Evolutionary conservation across 2,329 filamentous ascomycete species (phyloP), one percentile per base, ranked within the genome.

Genomic region (Emmonsia crescens): DNA sequence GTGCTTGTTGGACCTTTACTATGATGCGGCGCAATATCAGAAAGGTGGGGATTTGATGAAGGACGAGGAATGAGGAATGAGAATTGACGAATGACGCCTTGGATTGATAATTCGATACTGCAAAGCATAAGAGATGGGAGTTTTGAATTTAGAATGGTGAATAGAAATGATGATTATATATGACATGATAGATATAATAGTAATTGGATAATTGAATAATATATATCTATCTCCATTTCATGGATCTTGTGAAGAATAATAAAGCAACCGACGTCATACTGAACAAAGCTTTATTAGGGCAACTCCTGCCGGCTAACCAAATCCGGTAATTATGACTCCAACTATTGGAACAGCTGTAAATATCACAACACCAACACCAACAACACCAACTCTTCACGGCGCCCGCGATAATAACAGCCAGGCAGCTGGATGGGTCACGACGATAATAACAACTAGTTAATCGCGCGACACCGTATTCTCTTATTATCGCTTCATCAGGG

Each of bases 1-100:
- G 27, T 97, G 94, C 74, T 80, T 99, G 71, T 89, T 99, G 70
- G 94, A 99, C 77, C 76, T 99, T 66, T 99, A 96, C 78, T 92
- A 96, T 80, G 94, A 99, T 74, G 93, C 91, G 21, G 81, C 82
- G 31, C 82, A 74, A 62, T 70, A 74, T 59, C 60, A 63, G 59
- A 36, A 21, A 33, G 55, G 46, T 8, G 19, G 3, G 33, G 54
- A 19, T 24, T 27, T 49, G 49, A 33, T 19, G 29, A n/a, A 33
- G 14, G 5, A 52, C 19, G 49, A 52, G 12, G 5, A 29, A 52
- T 33, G 49, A 19, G 49, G 6, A 33, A 52, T 33, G 16, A 21
- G 19, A 40, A 57, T 60, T n/a, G 5, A 21, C 9, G 10, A 19
- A 38, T 24, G n/a, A 38, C 2, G 31, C 1, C 31, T 21, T 27